Evolutionary conservation across 352 stramenopile genomes (phyloP).

Genomic region (Phytophthora syringae): DNA sequence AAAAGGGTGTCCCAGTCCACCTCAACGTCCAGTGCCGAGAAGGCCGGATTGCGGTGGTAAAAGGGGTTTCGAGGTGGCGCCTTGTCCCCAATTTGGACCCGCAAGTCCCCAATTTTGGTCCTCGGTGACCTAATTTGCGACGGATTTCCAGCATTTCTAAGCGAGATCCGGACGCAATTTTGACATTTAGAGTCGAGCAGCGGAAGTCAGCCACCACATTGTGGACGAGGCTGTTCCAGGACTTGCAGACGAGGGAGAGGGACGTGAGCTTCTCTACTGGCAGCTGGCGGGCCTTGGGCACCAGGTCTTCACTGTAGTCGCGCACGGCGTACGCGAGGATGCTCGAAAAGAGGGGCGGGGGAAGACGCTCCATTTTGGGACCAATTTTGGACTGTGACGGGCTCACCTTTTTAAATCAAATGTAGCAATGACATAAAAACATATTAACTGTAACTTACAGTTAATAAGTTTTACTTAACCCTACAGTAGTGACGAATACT

Average conservation of each 20-base stretch:
- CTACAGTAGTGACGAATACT: too few species aligned
- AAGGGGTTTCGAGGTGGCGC: neutral
- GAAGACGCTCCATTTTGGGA: conserved; percentile 10
- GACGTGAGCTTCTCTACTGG: conserved; percentile 5
- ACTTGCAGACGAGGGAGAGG: conserved; percentile 29
- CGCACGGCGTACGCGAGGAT: conserved; percentile 32
- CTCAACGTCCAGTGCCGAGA: conserved; percentile 9
- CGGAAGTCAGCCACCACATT: conserved; percentile 18
- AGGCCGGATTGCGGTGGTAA: neutral
- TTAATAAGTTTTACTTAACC: too few species aligned
- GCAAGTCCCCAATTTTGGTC: conserved; percentile 33
- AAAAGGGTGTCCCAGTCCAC: conserved; percentile 38
- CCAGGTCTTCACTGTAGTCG: conserved; percentile 14
- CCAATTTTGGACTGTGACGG: neutral
- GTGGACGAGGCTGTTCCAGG: conserved; percentile 22
- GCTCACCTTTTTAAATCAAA: too few species aligned
- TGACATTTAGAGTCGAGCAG: conserved; percentile 18
- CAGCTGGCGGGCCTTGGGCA: conserved; percentile 4
- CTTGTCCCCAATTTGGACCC: conserved; percentile 33
- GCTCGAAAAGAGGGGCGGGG: conserved; percentile 24
- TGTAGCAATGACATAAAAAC: too few species aligned
- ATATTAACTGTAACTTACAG: too few species aligned
- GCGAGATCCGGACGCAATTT: conserved; percentile 7
- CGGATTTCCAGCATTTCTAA: conserved; percentile 15
- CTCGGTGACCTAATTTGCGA: conserved; percentile 13